These are phyloP conservation scores for Dalbergia cochinchinensis DNA, from an alignment of 306 rosid genomes.

Conservation along the genomic window DNA sequence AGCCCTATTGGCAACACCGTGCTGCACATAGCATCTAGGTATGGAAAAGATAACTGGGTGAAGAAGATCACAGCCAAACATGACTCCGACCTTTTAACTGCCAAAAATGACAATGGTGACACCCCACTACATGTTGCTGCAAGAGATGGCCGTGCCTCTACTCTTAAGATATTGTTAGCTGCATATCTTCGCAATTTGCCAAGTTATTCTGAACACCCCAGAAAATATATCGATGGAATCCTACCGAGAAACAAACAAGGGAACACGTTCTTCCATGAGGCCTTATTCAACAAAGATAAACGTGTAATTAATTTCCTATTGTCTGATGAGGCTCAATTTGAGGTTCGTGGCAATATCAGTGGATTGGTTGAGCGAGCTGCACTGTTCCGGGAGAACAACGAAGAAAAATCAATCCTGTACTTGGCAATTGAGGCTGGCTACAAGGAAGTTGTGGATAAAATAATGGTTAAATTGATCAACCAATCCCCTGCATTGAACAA, in stretches of 20 bases:
- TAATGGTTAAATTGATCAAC: too few relatives aligned
- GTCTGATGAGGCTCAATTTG: not conserved
- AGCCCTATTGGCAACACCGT: not conserved
- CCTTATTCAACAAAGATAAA: not conserved
- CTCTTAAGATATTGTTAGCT: not conserved
- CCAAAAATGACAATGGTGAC: not conserved
- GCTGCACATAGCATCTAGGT: not conserved
- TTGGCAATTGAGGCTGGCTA: not conserved
- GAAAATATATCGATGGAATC: not conserved
- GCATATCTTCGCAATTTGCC: too few relatives aligned
- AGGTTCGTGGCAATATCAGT: not conserved
- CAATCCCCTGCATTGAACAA: too few relatives aligned
- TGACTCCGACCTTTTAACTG: not conserved
- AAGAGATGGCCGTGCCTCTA: not conserved
- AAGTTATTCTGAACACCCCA: not conserved
- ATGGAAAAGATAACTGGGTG: not conserved
- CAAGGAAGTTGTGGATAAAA: not conserved
- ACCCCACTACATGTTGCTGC: too few relatives aligned
- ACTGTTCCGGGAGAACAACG: not conserved
- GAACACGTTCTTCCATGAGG: conserved; percentile 9
- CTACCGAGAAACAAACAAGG: not conserved
- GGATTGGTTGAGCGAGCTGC: not conserved
- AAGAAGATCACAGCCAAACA: not conserved
- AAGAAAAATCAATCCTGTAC: not conserved
- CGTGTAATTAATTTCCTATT: not conserved